Conservation (phyloP, 768 basidiomycete genomes). For the Tricholoma furcatifolium region DNA sequence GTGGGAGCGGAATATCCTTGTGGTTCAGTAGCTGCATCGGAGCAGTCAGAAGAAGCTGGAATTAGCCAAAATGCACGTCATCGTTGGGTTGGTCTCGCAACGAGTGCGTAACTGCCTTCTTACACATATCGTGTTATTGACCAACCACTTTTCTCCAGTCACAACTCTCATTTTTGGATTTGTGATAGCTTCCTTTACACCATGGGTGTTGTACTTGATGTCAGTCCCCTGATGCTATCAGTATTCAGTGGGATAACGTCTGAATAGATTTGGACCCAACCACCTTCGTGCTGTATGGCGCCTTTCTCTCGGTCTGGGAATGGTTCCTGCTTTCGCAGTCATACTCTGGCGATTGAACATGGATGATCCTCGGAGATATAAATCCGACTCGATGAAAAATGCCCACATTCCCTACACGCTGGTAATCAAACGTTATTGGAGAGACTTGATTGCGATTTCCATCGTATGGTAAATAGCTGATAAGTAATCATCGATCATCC, state of each 20-base stretch:
- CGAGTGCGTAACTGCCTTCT: slow-evolving; percentile 46
- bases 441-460: slow-evolving; percentile 65
- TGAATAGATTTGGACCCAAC: slow-evolving; percentile 65
- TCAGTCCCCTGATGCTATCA: not conserved
- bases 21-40: slow-evolving; percentile 83
- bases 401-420: slow-evolving; percentile 73
- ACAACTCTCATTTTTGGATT: slow-evolving; percentile 83
- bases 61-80: slow-evolving; percentile 79
- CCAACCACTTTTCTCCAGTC: slow-evolving; percentile 39
- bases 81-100: slow-evolving; percentile 82
- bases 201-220: slow-evolving; percentile 87
- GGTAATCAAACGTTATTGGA: slow-evolving; percentile 80
- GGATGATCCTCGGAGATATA: slow-evolving; percentile 75
- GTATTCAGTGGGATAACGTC: not conserved
- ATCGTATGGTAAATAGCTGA: slow-evolving; percentile 60
- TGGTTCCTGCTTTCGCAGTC: slow-evolving; percentile 73
- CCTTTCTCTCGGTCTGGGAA: slow-evolving; percentile 77
- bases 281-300: slow-evolving; percentile 88
- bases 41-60: slow-evolving; percentile 80
- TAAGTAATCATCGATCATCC: not conserved
- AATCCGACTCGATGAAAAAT: slow-evolving; percentile 75
- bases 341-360: slow-evolving; percentile 84
- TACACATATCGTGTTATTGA: not conserved
- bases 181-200: slow-evolving; percentile 74
- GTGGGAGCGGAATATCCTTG: slow-evolving; percentile 88